Percentiles rank a stretch among this genome's conserved stretches.
These are phyloP conservation scores for Trametes coccinea DNA, from an alignment of 768 basidiomycete species.

Conservation along the genomic window DNA sequence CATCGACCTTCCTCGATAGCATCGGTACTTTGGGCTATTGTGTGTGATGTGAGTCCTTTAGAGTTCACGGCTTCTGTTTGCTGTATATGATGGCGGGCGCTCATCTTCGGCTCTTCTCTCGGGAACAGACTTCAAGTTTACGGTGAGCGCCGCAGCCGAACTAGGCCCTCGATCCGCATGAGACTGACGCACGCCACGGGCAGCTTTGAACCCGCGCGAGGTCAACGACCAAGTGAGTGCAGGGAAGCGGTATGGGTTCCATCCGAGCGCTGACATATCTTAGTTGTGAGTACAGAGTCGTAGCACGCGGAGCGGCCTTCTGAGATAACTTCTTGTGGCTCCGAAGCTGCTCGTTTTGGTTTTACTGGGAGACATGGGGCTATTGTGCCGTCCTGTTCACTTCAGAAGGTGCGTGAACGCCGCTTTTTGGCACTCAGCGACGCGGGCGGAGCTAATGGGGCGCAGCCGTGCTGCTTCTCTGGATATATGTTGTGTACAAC, in stretches of 20 bases:
- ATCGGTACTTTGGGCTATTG: slow-evolving; percentile 33
- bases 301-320: background rate
- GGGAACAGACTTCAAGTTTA: slow-evolving; percentile 17
- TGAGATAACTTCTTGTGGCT: background rate
- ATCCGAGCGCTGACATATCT: background rate
- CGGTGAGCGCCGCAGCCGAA: slow-evolving; percentile 12
- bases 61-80: background rate
- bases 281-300: slow-evolving; percentile 15
- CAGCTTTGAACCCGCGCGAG: slow-evolving; percentile 16
- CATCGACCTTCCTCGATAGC: slow-evolving; percentile 15
- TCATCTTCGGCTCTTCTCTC: background rate
- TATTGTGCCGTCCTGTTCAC: slow-evolving; percentile 27
- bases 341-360: slow-evolving; percentile 31
- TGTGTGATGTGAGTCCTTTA: slow-evolving; percentile 28
- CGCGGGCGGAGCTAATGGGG: background rate
- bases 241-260: background rate
- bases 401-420: slow-evolving; percentile 16
- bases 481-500: slow-evolving; percentile 35
- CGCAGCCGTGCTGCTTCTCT: slow-evolving; percentile 33
- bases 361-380: slow-evolving; percentile 32
- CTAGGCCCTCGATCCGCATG: background rate
- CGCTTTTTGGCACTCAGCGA: background rate
- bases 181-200: background rate
- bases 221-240: slow-evolving; percentile 14
- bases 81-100: background rate